Evolutionary conservation across 73 alveolate species (phyloP).

Genomic region (Symbiodinium natans): DNA sequence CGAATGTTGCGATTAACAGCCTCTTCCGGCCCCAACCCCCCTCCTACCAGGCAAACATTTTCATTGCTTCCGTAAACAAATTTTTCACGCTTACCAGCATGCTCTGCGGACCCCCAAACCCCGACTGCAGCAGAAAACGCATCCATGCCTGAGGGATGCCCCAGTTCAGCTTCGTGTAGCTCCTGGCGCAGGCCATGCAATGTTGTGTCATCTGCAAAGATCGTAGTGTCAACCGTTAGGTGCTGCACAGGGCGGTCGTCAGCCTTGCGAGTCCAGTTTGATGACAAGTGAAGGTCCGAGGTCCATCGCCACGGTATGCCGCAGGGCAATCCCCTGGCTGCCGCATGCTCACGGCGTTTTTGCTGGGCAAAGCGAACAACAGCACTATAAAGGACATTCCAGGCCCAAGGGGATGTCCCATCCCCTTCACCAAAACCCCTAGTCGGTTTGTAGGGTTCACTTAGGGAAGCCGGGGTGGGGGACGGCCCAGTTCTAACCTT

Average conservation of each 20-base stretch:
- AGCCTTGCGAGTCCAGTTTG: conserved; percentile 26
- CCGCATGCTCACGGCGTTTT: background rate
- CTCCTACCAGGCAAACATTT: conserved; percentile 7
- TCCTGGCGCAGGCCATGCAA: conserved; percentile 21
- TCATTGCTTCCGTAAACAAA: background rate
- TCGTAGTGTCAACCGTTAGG: background rate
- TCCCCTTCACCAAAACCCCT: conserved; percentile 31
- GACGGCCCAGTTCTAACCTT: background rate
- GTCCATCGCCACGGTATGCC: conserved; percentile 42
- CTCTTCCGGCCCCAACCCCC: background rate
- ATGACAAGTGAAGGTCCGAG: background rate
- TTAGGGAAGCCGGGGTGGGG: conserved; percentile 5
- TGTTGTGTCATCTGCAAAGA: conserved; percentile 44
- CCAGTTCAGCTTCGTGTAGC: background rate
- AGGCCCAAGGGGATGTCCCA: conserved; percentile 10
- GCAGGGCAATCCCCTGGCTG: background rate
- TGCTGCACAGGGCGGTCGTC: background rate
- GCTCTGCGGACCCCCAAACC: conserved; percentile 4
- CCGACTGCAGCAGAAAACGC: background rate
- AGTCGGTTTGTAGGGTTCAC: background rate
- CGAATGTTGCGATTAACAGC: background rate
- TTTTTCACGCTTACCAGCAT: conserved; percentile 11
- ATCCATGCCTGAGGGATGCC: conserved; percentile 9
- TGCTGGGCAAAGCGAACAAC: background rate
- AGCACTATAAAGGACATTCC: conserved; percentile 23